These are phyloP conservation scores for Dryas drummondii DNA, from an alignment of 306 rosid genomes.

Conservation along the genomic window DNA sequence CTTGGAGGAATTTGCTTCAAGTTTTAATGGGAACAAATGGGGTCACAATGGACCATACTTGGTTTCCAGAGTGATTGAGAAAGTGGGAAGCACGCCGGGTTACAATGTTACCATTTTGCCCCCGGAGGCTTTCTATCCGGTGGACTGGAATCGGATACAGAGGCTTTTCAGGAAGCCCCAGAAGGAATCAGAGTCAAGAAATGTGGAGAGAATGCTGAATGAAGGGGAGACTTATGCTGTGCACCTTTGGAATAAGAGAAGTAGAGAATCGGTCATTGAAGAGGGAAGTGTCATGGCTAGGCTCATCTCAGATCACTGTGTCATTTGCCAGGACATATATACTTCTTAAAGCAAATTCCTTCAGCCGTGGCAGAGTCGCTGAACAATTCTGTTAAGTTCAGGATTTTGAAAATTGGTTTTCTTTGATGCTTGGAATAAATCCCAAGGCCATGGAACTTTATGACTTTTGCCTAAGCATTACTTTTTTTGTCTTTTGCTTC, in stretches of 20 bases:
- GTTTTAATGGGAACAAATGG: slow-evolving; percentile 58
- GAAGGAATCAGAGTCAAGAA: slow-evolving; percentile 32
- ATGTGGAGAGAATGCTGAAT: slow-evolving; percentile 34
- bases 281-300: slow-evolving; percentile 52
- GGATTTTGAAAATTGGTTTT: background rate
- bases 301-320: slow-evolving; percentile 39
- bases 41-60: slow-evolving; percentile 72
- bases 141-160: slow-evolving; percentile 33
- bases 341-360: background rate
- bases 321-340: slow-evolving; percentile 36
- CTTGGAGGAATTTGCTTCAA: slow-evolving; percentile 43
- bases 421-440: background rate
- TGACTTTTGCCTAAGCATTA: background rate
- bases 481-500: background rate
- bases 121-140: slow-evolving; percentile 55
- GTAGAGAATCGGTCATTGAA: slow-evolving; percentile 36
- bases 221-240: slow-evolving; percentile 40
- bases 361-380: background rate
- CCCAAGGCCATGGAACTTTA: background rate
- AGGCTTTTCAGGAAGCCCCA: slow-evolving; percentile 37
- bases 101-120: slow-evolving; percentile 44
- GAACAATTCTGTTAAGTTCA: background rate
- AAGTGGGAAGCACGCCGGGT: slow-evolving; percentile 23
- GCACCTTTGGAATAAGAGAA: slow-evolving; percentile 56
- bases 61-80: slow-evolving; percentile 57